These are phyloP conservation scores for Mycena albidolilacea DNA, from an alignment of 768 basidiomycete species.

Conservation along the genomic window DNA sequence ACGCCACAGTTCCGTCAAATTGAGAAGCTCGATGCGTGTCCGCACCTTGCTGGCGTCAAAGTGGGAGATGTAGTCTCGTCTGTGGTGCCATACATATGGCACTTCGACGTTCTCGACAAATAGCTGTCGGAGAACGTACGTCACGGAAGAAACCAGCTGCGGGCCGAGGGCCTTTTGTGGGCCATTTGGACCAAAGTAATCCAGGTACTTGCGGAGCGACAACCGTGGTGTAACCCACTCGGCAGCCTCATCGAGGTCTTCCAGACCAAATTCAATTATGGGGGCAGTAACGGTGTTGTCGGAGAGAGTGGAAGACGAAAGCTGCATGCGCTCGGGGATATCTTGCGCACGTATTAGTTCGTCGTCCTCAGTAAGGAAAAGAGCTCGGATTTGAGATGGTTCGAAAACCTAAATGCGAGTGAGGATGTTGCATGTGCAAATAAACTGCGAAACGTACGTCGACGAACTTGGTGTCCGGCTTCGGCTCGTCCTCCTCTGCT, in stretches of 20 bases:
- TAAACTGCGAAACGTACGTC: slow-evolving; percentile 68
- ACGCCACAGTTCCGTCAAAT: slow-evolving; percentile 89
- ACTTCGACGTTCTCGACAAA: slow-evolving; percentile 94
- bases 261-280: slow-evolving; percentile 74
- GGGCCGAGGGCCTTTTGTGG: slow-evolving; percentile 71
- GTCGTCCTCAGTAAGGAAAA: slow-evolving; percentile 93
- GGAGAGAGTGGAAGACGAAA: slow-evolving; percentile 76
- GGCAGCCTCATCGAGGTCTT: slow-evolving; percentile 85
- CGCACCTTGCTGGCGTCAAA: slow-evolving; percentile 79
- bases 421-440: slow-evolving; percentile 32
- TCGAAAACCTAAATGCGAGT: slow-evolving; percentile 85
- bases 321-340: slow-evolving; percentile 96
- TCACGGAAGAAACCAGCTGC: slow-evolving; percentile 84
- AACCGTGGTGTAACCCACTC: slow-evolving; percentile 90
- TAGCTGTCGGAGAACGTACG: slow-evolving; percentile 82
- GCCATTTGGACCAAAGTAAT: slow-evolving; percentile 80
- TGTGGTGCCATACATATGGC: slow-evolving; percentile 95
- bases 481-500: slow-evolving; percentile 64
- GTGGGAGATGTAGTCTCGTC: slow-evolving; percentile 90
- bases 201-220: slow-evolving; percentile 76
- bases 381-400: slow-evolving; percentile 93
- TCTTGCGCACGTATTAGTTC: slow-evolving; percentile 92
- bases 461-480: slow-evolving; percentile 85
- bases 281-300: slow-evolving; percentile 22
- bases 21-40: slow-evolving; percentile 79